Evolutionary conservation across 768 basidiomycete genomes (phyloP), one percentile per base, ranked within the genome.

Genomic region (Leccinellum rugosiceps): DNA sequence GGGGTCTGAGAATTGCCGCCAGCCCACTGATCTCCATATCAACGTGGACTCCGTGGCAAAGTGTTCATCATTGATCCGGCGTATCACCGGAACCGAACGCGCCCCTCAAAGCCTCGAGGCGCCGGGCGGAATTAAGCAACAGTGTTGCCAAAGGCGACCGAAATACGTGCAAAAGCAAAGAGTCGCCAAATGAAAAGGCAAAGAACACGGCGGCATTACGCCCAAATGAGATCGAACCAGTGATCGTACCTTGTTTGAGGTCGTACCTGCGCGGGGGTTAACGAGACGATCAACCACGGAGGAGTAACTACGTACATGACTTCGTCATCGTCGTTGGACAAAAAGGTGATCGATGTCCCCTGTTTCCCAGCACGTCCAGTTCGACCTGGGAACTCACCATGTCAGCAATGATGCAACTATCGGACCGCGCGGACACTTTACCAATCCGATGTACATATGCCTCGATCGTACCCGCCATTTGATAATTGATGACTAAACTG

Each of bases 381-480:
- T 68, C 97, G 91, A 70, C 92, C 92, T 93, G 63, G n/a, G 45
- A 51, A 32, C n/a, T 32, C 38, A 56, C 10, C 50, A 52, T 45
- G 62, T 59, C 11, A 56, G 25, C 34, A 32, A 1, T 15, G 34
- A 48, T 54, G 43, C 50, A 30, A 21, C n/a, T 32, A 43, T 43
- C 41, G n/a, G 41, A 43, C n/a, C 41, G 41, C 35, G 23, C 45
- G 2, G 19, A 51, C 38, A n/a, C 56, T 58, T 43, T 5, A 92
- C 96, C 97, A 66, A 99, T 98, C 72, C 96, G 89, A 75, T 98
- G 96, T 47, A 98, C 93, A 68, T 97, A 98, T 41, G 89, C 93
- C 74, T 99, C 97, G 74, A 99, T 98, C 21, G 90, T 92, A 65
- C 83, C 85, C 6, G 94, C 85, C 96, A 98, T 98, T 76, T 97